Base-by-base conservation (phyloP, 345 rosid genomes). In the Citrus reticulata region DNA sequence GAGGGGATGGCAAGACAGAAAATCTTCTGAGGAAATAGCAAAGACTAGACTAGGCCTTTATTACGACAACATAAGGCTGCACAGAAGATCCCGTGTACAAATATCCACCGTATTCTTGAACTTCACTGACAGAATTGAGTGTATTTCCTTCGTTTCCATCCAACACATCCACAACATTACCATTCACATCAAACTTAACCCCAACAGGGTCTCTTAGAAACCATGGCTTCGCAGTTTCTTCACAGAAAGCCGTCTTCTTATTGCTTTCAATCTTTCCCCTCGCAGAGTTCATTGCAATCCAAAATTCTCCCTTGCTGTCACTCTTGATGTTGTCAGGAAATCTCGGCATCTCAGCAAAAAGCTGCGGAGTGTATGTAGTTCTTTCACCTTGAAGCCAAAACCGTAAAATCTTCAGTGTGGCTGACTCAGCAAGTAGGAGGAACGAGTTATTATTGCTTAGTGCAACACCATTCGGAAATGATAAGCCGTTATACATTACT, bases 251-350 rank as follows among this genome's bases (percentile, higher is more conserved):
- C 2, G 19, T 6, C 1, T 20, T 4, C 6, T 24, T 29, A 20
- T 7, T 14, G 8, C 29, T 35, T 6, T 13, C 27, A 79, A 79
- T 63, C 39, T 11, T 73, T 1, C 86, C 86, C 64, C 89, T 84
- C 60, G 81, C 88, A n/a, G 84, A 78, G 63, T 87, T 85, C 9
- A 88, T 72, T 55, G 89, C 92, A 2, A 88, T 85, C 96, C 93
- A 90, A 29, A 89, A 92, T 27, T 92, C 93, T 1, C 98, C 95
- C 2, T 76, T 77, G 4, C 73, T 51, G 34, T 82, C 87, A 32
- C 83, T 81, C 68, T 79, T 80, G 25, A 88, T 80, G 75, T 88
- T 90, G 71, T 90, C 93, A 0, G 89, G 87, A 35, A 70, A 73
- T 37, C 90, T 79, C 9, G 30, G 72, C 16, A 90, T 77, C 9